phyloP scores from a whole-genome alignment of 768 basidiomycete genomes.

The Xerocomellus chrysenteron region DNA sequence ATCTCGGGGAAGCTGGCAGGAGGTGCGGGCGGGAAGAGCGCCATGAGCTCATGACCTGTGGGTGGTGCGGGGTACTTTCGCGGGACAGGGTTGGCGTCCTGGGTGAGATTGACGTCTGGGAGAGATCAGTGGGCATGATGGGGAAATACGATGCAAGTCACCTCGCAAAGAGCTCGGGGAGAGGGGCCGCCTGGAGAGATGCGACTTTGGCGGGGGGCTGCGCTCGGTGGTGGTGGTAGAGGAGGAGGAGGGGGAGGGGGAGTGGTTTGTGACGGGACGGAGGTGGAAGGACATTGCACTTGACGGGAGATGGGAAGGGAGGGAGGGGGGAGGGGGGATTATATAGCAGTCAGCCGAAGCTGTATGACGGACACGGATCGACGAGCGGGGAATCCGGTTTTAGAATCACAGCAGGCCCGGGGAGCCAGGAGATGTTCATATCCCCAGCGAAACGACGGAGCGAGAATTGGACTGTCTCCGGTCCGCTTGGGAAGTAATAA shows the following conservation, averaged over 20 bases:
- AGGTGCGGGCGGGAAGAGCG: constrained; percentile 72
- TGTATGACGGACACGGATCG: constrained; percentile 26
- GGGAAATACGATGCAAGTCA: constrained; percentile 18
- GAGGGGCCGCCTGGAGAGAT: constrained; percentile 52
- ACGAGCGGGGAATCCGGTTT: constrained; percentile 20
- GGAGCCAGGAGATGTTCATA: constrained; percentile 3
- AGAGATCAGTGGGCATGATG: constrained; percentile 14
- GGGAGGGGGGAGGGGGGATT: constrained; percentile 16
- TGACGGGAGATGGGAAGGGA: constrained; percentile 26
- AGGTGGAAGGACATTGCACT: constrained; percentile 53
- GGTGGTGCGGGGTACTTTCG: constrained; percentile 74
- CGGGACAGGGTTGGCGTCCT: constrained; percentile 46
- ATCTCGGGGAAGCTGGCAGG: constrained; percentile 56
- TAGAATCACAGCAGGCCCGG: neutral
- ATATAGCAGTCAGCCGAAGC: constrained; percentile 20
- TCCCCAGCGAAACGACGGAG: constrained; percentile 17
- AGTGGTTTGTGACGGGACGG: constrained; percentile 50
- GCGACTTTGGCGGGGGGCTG: constrained; percentile 28
- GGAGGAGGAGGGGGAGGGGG: constrained; percentile 57
- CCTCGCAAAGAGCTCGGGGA: constrained; percentile 66
- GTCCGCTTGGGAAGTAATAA: constrained; percentile 19
- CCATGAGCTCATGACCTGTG: constrained; percentile 83
- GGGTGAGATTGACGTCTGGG: constrained; percentile 64
- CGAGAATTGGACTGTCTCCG: constrained; percentile 23
- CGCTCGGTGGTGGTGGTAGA: constrained; percentile 40